Evolutionary conservation across 2,329 filamentous ascomycete species (phyloP), one percentile per base, ranked within the genome.

Genomic region (Ophiocordyceps sinensis): DNA sequence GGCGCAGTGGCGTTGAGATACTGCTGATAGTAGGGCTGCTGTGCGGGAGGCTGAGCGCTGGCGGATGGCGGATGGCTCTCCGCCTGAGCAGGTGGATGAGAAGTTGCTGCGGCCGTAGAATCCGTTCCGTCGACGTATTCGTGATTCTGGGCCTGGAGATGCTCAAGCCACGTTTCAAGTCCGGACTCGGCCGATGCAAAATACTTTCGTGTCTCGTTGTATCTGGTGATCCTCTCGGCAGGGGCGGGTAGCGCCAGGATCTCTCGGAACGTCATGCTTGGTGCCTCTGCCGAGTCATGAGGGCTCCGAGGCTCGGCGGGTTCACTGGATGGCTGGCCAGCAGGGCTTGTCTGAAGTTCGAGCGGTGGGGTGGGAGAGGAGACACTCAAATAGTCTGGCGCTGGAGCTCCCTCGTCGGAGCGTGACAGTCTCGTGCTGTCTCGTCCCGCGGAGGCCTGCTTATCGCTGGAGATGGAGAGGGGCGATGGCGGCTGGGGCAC

Each of bases 171-270:
- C 29, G 65, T 59, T 3, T 62, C 67, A n/a, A 96, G 64, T 1
- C 88, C 86, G 5, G 82, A 82, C 44, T 94, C 78, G 55, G 82
- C 77, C 12, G 63, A 59, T 1, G 82, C 79, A 57, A 87, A 86
- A 37, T 82, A 73, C 14, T 74, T 64, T 36, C 85, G 75, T 0
- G 83, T 82, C 43, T 81, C 74, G 44, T 85, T 75, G 56, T 84
- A 94, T 13, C 77, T 79, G 36, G 71, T 66, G 44, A 91, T 83
- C 17, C 87, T 77, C 48, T 91, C 79, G 13, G 69, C 59, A 0
- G 78, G 60, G 2, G 73, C 75, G 14, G 73, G 68, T 39, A 91
- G 68, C 9, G 74, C 76, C 51, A 86, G 69, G 45, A 95, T 94
- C 43, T 94, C 82, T 39, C 79, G 75, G 60, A 93, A 88, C 2